Evolutionary conservation across 208 protist genomes (phyloP).

Genomic region (Lotmaria passim): DNA sequence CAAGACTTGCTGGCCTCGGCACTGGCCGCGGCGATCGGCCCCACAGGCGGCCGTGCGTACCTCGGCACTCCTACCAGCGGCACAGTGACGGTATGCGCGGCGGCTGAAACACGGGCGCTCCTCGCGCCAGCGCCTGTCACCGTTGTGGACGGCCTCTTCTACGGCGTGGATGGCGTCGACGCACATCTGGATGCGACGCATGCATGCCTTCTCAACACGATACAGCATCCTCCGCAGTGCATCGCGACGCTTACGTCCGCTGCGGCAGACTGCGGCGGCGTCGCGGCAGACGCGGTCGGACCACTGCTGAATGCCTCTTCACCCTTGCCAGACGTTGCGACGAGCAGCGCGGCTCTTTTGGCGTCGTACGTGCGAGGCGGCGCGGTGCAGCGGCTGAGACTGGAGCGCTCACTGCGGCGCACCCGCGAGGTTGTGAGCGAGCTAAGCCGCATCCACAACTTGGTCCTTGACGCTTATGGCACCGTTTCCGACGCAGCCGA

Average conservation of each 20-base stretch:
- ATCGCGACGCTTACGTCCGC: conserved; percentile 25
- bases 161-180: neutral
- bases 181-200: conserved; percentile 27
- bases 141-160: conserved; percentile 21
- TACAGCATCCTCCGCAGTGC: conserved; percentile 15
- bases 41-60: conserved; percentile 21
- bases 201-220: conserved; percentile 26
- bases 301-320: conserved; percentile 15
- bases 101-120: conserved; percentile 5
- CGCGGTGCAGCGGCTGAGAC: conserved; percentile 23
- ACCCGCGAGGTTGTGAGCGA: conserved; percentile 27
- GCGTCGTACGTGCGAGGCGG: conserved; percentile 17
- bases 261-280: conserved; percentile 25
- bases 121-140: conserved; percentile 23
- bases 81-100: conserved; percentile 22
- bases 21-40: conserved; percentile 23
- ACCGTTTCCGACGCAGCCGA: neutral
- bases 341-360: conserved; percentile 26
- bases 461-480: conserved; percentile 3
- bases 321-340: neutral
- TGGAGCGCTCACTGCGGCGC: conserved; percentile 36
- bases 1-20: conserved; percentile 26
- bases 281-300: conserved; percentile 21
- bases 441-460: conserved; percentile 15
- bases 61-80: neutral